Base-by-base conservation (phyloP, 2,329 filamentous ascomycete species). In the Neofusicoccum laricinum region DNA sequence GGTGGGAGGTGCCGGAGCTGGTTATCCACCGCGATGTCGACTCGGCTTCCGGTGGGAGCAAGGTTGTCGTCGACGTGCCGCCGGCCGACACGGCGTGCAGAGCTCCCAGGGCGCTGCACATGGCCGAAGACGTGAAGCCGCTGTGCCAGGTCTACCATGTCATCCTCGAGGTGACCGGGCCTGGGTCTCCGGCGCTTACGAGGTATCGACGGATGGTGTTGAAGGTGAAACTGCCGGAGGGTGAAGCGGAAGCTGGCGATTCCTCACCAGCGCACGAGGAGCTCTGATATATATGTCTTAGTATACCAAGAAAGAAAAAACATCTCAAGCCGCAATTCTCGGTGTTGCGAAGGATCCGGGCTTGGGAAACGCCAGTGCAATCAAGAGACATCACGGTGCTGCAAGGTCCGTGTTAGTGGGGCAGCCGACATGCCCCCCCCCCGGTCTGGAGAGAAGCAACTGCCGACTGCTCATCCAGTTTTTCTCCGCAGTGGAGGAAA, bases 121-220 rank as follows among this genome's bases (percentile, higher is more conserved):
- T 59, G 17, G 72, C 71, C 51, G 69, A 74, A 19, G 71, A 76
- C 49, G 72, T 77, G 12, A 66, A 79, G 34, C 71, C 69, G 3
- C 72, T 74, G 61, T 82, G 82, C 2, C 77, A 83, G 69, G 66
- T 78, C 48, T 72, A 84, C 66, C 82, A 84, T 70, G 66, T 84
- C 43, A 79, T 85, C 30, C 72, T 85, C 1, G 80, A 84, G 67
- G 81, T 84, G 4, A 79, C 72, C 7, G 79, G 83, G 63, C 69
- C 73, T 19, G 82, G 81, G 1, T 72, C 71, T 3, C 79, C 79
- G 19, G 70, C 73, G 7, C 69, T 85, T 68, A 83, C 79, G 38
- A 80, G 75, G 55, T 85, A 85, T 71, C 76, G 79, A 61, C 70
- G 83, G 14, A 73, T 84, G 17, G 67, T 80, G 55, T 72, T 80